Evolutionary conservation across 495 filamentous ascomycete species (phyloP).

Genomic region (Podospora pseudoanserina): DNA sequence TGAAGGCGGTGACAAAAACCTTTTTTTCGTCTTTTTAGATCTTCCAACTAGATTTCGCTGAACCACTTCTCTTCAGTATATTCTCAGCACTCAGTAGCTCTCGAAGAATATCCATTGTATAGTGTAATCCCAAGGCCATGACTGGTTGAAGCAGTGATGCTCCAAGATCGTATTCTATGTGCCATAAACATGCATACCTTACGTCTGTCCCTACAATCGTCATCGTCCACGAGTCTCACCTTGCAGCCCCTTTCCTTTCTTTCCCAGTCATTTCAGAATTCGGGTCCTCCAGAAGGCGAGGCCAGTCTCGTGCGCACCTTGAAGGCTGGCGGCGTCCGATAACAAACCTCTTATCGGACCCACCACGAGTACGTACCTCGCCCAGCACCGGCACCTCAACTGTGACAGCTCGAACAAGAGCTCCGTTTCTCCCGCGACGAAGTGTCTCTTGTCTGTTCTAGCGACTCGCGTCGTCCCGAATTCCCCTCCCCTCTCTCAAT

Average conservation of each 20-base stretch:
- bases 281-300: too few species aligned
- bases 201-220: too few species aligned
- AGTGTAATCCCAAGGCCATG: too few species aligned
- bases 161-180: too few species aligned
- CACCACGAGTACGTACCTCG: not conserved
- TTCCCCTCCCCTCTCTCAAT: not conserved
- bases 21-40: not conserved
- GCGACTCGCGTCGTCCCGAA: not conserved
- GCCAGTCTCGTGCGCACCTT: conserved; percentile 6
- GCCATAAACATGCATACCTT: too few species aligned
- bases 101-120: too few species aligned
- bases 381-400: too few species aligned
- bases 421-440: not conserved
- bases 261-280: too few species aligned
- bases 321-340: conserved; percentile 2
- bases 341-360: not conserved
- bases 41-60: not conserved
- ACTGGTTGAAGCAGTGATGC: too few species aligned
- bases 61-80: not conserved
- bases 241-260: too few species aligned
- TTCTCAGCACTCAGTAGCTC: too few species aligned
- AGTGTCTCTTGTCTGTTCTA: not conserved
- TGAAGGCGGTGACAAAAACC: not conserved
- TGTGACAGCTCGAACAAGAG: not conserved
- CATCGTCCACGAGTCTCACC: too few species aligned